phyloP scores from a whole-genome alignment of 495 filamentous ascomycete species.

The Pyrenula massariospora region DNA sequence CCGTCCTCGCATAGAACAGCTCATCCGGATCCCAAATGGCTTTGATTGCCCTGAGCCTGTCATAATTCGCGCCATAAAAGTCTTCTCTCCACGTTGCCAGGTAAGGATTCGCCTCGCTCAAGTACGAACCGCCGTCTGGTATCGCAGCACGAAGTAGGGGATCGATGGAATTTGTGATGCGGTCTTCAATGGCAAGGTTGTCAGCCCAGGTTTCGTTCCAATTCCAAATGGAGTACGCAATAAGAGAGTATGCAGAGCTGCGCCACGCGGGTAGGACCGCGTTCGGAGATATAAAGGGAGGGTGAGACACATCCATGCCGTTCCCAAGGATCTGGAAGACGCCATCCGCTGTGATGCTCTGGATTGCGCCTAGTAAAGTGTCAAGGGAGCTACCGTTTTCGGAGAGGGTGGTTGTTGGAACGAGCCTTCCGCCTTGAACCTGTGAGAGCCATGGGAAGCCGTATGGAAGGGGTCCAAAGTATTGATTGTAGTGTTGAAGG shows the following conservation, averaged over 20 bases:
- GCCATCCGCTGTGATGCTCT: background rate
- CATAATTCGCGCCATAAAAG: constrained; percentile 40
- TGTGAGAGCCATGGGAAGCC: background rate
- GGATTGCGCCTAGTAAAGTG: background rate
- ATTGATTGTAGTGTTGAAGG: background rate
- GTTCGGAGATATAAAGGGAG: too few relatives aligned
- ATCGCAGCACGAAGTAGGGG: constrained; percentile 27
- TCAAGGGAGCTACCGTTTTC: background rate
- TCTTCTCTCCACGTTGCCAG: constrained; percentile 37
- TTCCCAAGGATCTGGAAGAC: background rate
- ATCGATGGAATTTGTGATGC: constrained; percentile 27
- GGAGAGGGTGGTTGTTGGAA: background rate
- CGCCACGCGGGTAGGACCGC: constrained; percentile 49
- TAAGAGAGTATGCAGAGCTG: constrained; percentile 29
- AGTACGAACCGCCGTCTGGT: constrained; percentile 23
- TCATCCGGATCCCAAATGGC: constrained; percentile 40
- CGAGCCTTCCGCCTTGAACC: background rate
- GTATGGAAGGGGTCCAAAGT: background rate
- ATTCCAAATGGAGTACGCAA: background rate
- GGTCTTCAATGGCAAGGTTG: constrained; percentile 21
- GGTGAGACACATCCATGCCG: background rate
- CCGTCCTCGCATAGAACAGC: constrained; percentile 45
- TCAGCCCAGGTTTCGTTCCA: constrained; percentile 30
- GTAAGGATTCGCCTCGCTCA: constrained; percentile 34
- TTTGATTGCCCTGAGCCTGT: constrained; percentile 25